phyloP scores from a whole-genome alignment of 2,329 filamentous ascomycete species.

The Colletotrichum graminicola region DNA sequence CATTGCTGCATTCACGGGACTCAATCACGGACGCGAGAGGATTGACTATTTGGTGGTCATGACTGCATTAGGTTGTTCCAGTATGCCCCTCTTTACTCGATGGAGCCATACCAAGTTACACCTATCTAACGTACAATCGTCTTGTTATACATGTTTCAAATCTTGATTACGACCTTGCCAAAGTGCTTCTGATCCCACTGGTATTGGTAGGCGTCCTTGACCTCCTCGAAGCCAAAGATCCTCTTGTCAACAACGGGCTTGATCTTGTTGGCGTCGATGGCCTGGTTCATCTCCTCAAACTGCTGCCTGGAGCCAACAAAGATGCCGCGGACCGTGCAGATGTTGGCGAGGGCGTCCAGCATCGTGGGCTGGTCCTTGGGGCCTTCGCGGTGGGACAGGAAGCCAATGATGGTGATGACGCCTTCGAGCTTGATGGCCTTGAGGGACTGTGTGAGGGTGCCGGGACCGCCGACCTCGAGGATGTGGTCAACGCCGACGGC shows the following conservation, averaged over 20 bases:
- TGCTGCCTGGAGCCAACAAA: slow-evolving; percentile 40
- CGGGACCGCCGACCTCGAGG: slow-evolving; percentile 61
- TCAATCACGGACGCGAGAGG: not conserved
- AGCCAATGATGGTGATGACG: slow-evolving; percentile 56
- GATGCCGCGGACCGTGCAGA: slow-evolving; percentile 37
- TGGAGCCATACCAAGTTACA: not conserved
- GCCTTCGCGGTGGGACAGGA: slow-evolving; percentile 29
- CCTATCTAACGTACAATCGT: not conserved
- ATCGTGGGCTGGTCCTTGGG: slow-evolving; percentile 28
- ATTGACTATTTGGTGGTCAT: not conserved
- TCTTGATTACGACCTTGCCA: slow-evolving; percentile 39
- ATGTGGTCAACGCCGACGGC: slow-evolving; percentile 62
- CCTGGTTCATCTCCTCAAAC: slow-evolving; percentile 39
- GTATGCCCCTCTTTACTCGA: not conserved
- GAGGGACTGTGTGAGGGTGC: slow-evolving; percentile 59
- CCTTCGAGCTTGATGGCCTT: slow-evolving; percentile 60
- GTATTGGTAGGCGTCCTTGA: slow-evolving; percentile 40
- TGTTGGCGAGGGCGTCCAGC: slow-evolving; percentile 37
- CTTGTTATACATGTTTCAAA: slow-evolving; percentile 4
- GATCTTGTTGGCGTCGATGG: slow-evolving; percentile 39
- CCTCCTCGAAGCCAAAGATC: slow-evolving; percentile 39
- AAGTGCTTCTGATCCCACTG: slow-evolving; percentile 38
- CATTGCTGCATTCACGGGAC: too few species aligned
- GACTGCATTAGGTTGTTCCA: slow-evolving; percentile 15
- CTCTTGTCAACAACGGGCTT: slow-evolving; percentile 32